Evolutionary conservation across 371 early-diverging fungal species (phyloP).

Genomic region (Nematocida displodere): DNA sequence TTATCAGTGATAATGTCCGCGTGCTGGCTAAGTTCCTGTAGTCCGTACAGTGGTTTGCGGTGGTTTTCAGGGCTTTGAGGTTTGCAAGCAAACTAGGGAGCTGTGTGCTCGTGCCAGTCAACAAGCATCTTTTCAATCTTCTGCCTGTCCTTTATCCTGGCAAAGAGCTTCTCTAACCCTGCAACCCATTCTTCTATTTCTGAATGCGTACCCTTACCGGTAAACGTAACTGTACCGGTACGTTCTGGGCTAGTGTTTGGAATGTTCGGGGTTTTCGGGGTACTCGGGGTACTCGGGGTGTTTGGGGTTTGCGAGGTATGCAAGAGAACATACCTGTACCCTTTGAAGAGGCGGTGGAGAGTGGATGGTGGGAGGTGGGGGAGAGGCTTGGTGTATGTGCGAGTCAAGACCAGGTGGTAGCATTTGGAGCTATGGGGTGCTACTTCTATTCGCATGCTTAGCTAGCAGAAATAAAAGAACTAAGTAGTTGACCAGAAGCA

Average conservation of each 20-base stretch:
- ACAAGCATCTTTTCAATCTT: too few species aligned
- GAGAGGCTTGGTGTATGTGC: not conserved
- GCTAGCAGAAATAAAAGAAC: not conserved
- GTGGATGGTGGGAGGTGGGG: not conserved
- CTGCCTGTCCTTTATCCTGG: too few species aligned
- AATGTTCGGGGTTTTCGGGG: too few species aligned
- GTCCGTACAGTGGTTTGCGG: not conserved
- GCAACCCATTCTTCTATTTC: too few species aligned
- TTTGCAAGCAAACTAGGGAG: too few species aligned
- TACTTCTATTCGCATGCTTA: not conserved
- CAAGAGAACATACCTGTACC: not conserved
- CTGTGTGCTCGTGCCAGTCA: too few species aligned
- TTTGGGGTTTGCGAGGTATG: too few species aligned
- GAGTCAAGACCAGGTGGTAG: not conserved
- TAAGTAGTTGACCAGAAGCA: not conserved
- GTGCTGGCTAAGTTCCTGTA: not conserved
- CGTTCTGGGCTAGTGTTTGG: too few species aligned
- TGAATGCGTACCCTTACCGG: too few species aligned
- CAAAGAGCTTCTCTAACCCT: too few species aligned
- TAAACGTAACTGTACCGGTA: too few species aligned
- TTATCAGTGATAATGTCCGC: constrained; percentile 27
- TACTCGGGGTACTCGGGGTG: not conserved
- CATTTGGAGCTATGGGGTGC: not conserved
- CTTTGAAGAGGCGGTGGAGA: not conserved
- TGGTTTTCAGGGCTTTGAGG: not conserved